A percentile compares a stretch with the other conserved stretches of the same genome.
phyloP scores from a whole-genome alignment of 805 yeast species.

The Spathaspora sp. region DNA sequence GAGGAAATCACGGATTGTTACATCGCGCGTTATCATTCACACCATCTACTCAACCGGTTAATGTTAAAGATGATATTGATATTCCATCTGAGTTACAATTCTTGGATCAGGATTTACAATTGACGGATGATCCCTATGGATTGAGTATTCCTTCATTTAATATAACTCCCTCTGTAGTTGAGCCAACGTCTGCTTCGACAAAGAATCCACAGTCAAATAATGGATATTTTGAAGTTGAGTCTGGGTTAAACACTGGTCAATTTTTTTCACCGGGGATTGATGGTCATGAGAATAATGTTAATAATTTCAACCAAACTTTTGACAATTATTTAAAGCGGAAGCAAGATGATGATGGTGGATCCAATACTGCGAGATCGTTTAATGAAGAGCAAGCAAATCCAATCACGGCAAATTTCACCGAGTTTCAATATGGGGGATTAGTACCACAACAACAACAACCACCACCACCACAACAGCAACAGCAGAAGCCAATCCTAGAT shows the following conservation, averaged over 20 bases:
- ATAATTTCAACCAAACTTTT: slow-evolving; percentile 10
- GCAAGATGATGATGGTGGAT: background rate
- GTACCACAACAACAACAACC: background rate
- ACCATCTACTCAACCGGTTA: background rate
- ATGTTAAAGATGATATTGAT: slow-evolving; percentile 1
- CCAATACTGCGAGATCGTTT: background rate
- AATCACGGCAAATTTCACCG: background rate
- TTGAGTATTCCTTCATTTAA: slow-evolving; percentile 8
- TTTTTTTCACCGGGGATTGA: slow-evolving; percentile 12
- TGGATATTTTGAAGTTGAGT: slow-evolving; percentile 8
- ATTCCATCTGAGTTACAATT: background rate
- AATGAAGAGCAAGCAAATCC: background rate
- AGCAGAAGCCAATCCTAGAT: background rate
- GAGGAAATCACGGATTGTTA: background rate
- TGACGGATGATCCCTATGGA: slow-evolving; percentile 1
- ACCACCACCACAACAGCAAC: background rate
- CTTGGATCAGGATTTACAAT: slow-evolving; percentile 5
- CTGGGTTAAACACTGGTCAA: slow-evolving; percentile 2
- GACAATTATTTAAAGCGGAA: slow-evolving; percentile 8
- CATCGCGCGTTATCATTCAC: slow-evolving; percentile 3
- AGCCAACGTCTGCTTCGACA: slow-evolving; percentile 16
- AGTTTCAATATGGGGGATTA: background rate
- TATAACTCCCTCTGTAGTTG: slow-evolving; percentile 31
- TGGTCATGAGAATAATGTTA: slow-evolving; percentile 1
- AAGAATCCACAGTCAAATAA: background rate